Evolutionary conservation across 202 grass and related monocot species (phyloP).

Genomic region (Eragrostis tef): DNA sequence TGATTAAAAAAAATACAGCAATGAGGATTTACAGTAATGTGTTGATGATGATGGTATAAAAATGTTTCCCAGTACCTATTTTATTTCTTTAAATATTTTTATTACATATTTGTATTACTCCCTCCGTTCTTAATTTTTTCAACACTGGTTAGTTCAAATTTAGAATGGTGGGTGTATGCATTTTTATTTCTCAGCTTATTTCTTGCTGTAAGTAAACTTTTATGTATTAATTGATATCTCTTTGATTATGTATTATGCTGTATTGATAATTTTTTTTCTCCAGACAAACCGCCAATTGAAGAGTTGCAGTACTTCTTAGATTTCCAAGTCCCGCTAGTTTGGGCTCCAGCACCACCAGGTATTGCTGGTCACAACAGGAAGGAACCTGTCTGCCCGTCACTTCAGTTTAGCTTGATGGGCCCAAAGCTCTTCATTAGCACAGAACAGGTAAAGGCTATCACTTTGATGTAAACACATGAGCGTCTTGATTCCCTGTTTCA

Average conservation of each 20-base stretch:
- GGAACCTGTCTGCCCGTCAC: constrained; percentile 86
- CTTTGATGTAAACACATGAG: no score
- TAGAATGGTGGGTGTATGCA: no score
- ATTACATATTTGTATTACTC: constrained; percentile 1
- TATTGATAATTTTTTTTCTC: constrained; percentile 48
- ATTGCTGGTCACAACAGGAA: constrained; percentile 89
- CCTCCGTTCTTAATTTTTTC: no score
- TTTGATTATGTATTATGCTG: constrained; percentile 40
- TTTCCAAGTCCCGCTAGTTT: constrained; percentile 87
- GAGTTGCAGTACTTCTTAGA: constrained; percentile 99
- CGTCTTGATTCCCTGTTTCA: not conserved
- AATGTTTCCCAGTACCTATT: no score
- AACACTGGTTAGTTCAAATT: no score
- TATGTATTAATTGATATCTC: constrained; percentile 34
- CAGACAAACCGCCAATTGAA: constrained; percentile 97
- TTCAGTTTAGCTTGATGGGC: constrained; percentile 96
- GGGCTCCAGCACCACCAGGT: constrained; percentile 84
- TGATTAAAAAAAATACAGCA: constrained; percentile 30
- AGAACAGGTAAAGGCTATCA: constrained; percentile 74
- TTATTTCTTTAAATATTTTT: not conserved
- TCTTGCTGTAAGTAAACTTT: not conserved
- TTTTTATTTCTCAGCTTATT: not conserved
- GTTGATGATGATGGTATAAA: no score
- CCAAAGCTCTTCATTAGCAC: constrained; percentile 94
- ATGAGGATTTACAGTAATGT: not conserved